Evolutionary conservation across 2,329 filamentous ascomycete species (phyloP).

Genomic region (Tolypocladium cylindrosporum): DNA sequence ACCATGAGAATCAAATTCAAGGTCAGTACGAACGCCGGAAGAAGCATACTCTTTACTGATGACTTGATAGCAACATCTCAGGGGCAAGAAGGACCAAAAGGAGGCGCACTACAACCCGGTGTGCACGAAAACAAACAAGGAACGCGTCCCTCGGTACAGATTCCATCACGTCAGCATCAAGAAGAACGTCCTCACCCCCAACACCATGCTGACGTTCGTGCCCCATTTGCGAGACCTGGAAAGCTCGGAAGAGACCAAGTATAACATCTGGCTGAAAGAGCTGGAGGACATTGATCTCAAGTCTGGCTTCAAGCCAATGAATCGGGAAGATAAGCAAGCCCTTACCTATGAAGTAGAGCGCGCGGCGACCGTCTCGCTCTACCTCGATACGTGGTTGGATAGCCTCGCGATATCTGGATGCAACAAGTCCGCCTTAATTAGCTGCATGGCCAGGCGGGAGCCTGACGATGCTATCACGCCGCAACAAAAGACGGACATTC

Average conservation of each 20-base stretch:
- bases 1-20: slow-evolving; percentile 42
- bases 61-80: slow-evolving; percentile 29
- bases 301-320: slow-evolving; percentile 46
- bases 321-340: slow-evolving; percentile 37
- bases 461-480: slow-evolving; percentile 39
- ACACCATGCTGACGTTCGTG: slow-evolving; percentile 50
- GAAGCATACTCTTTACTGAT: slow-evolving; percentile 5
- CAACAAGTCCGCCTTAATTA: slow-evolving; percentile 41
- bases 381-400: slow-evolving; percentile 44
- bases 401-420: slow-evolving; percentile 39
- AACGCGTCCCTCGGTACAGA: slow-evolving; percentile 45
- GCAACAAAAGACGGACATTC: slow-evolving; percentile 41
- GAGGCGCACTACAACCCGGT: slow-evolving; percentile 29
- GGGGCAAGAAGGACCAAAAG: slow-evolving; percentile 33
- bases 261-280: slow-evolving; percentile 46
- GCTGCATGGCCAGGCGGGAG: slow-evolving; percentile 40
- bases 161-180: slow-evolving; percentile 51
- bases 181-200: slow-evolving; percentile 49
- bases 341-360: slow-evolving; percentile 41
- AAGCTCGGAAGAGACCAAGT: slow-evolving; percentile 44
- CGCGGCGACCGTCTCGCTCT: slow-evolving; percentile 39
- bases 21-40: slow-evolving; percentile 18
- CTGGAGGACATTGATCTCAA: slow-evolving; percentile 47
- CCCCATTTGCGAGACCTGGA: slow-evolving; percentile 49
- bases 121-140: slow-evolving; percentile 38